These are phyloP conservation scores for Picea glauca DNA, from an alignment of 75 land plant genomes.

Conservation along the genomic window DNA sequence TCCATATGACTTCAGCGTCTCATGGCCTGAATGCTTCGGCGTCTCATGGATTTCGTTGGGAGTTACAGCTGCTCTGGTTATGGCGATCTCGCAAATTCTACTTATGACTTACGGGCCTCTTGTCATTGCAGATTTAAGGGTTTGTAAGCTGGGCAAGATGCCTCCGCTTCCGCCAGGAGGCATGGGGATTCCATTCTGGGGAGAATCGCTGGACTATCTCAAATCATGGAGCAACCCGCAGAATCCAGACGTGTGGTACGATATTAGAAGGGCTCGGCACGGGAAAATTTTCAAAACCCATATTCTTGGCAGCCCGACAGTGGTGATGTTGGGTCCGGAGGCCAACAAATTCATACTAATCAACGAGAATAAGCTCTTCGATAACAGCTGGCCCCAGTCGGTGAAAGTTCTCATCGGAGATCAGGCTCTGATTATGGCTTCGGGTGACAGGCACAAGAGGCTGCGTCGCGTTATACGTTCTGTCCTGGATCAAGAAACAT, in stretches of 20 bases:
- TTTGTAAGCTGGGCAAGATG: neutral
- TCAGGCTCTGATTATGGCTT: neutral
- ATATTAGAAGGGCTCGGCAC: neutral
- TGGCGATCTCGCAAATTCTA: too few relatives aligned
- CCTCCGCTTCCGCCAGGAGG: slow-evolving; percentile 5
- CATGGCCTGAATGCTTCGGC: too few relatives aligned
- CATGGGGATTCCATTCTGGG: slow-evolving; percentile 9
- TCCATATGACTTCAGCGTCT: too few relatives aligned
- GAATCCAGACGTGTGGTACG: slow-evolving; percentile 5
- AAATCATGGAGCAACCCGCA: neutral
- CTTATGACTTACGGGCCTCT: neutral
- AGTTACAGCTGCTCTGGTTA: too few relatives aligned
- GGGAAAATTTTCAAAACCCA: neutral
- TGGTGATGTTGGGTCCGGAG: neutral
- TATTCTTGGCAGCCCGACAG: neutral
- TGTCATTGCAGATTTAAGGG: neutral
- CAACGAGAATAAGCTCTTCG: neutral
- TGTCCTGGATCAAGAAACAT: neutral
- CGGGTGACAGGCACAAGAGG: neutral
- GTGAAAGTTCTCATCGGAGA: neutral
- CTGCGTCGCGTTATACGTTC: neutral
- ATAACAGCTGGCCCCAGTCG: neutral
- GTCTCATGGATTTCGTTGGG: too few relatives aligned
- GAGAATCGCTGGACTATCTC: neutral
- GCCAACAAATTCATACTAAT: neutral